phyloP scores from a whole-genome alignment of 495 filamentous ascomycete genomes.

The Neurospora tetraspora region DNA sequence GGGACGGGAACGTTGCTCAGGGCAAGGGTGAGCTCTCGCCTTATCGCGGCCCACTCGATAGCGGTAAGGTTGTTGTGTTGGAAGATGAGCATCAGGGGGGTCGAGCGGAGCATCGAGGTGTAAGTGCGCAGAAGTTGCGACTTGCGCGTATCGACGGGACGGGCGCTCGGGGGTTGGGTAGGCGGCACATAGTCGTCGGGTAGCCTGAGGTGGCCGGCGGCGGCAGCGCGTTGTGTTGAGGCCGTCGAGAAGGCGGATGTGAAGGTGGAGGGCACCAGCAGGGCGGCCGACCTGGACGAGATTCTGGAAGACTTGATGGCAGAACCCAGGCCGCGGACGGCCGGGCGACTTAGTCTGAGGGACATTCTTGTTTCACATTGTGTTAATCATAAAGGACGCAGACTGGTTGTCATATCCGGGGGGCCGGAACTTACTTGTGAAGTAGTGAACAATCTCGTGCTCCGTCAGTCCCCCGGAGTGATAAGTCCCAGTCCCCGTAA shows the following conservation, averaged over 20 bases:
- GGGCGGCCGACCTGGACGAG: constrained; percentile 6
- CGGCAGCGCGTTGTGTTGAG: constrained; percentile 27
- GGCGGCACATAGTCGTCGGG: constrained; percentile 48
- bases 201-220: constrained; percentile 38
- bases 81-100: constrained; percentile 83
- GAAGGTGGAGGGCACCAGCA: constrained; percentile 11
- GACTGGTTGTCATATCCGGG: background rate
- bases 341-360: constrained; percentile 23
- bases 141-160: constrained; percentile 77
- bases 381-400: background rate
- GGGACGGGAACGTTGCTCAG: constrained; percentile 45
- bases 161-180: constrained; percentile 80
- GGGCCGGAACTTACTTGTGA: background rate
- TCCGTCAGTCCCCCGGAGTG: background rate
- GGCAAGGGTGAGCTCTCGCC: constrained; percentile 67
- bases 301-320: constrained; percentile 12
- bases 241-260: constrained; percentile 4
- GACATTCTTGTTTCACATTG: constrained; percentile 12
- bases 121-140: constrained; percentile 92
- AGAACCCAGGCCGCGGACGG: constrained; percentile 16
- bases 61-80: constrained; percentile 94
- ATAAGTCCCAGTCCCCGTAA: background rate
- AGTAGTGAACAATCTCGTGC: background rate
- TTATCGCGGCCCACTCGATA: constrained; percentile 75
- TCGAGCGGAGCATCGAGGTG: constrained; percentile 82